Conservation (phyloP, 2,329 filamentous ascomycete species). For the Colletotrichum scovillei region DNA sequence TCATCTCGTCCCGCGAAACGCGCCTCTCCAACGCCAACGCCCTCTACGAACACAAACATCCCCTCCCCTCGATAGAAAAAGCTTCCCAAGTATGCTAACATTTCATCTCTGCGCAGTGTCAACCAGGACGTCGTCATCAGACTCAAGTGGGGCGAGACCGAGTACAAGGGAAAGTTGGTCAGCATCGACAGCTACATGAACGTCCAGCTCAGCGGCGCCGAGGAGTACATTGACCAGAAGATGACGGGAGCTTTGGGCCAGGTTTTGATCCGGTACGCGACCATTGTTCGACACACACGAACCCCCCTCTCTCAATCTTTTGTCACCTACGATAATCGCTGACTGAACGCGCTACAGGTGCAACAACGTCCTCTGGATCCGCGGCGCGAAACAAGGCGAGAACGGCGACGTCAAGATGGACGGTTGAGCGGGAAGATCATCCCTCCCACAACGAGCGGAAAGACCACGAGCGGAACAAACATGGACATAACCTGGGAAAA, state of each 20-base stretch:
- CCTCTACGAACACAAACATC: neutral
- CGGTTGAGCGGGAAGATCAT: constrained; percentile 46
- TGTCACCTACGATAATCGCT: neutral
- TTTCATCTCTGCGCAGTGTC: constrained; percentile 64
- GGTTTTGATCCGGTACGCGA: constrained; percentile 84
- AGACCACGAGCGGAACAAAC: neutral
- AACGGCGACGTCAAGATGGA: constrained; percentile 70
- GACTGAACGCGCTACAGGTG: constrained; percentile 63
- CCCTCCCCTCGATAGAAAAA: neutral
- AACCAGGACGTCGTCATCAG: constrained; percentile 91
- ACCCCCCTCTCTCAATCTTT: too few species aligned
- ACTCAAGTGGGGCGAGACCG: constrained; percentile 97
- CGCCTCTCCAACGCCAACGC: neutral
- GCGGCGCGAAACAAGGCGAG: constrained; percentile 64
- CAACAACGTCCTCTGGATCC: constrained; percentile 98
- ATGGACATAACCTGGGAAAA: constrained; percentile 9
- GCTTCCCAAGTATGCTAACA: constrained; percentile 10
- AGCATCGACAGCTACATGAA: constrained; percentile 99
- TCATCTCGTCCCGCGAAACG: constrained; percentile 11
- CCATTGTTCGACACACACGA: neutral
- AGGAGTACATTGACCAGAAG: constrained; percentile 93
- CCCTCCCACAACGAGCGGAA: constrained; percentile 3
- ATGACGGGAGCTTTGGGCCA: constrained; percentile 87
- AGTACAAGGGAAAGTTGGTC: constrained; percentile 94
- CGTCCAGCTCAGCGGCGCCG: constrained; percentile 88